These are phyloP conservation scores for Rhizomucor pusillus DNA, from an alignment of 371 early-diverging fungal genomes.

Conservation along the genomic window DNA sequence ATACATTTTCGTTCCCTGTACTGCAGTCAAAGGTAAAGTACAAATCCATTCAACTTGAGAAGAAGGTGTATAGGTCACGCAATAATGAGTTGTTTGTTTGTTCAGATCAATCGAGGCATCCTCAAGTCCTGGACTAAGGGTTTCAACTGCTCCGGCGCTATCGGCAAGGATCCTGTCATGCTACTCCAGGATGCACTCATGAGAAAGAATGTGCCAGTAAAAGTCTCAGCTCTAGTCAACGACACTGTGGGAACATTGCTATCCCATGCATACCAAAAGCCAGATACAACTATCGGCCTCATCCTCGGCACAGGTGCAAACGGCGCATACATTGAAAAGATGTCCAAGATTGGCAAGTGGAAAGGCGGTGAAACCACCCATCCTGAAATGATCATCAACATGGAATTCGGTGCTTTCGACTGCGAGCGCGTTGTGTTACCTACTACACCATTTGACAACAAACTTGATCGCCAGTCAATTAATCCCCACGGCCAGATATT, in stretches of 20 bases:
- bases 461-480: slow-evolving; percentile 78
- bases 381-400: slow-evolving; percentile 88
- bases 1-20: slow-evolving; percentile 95
- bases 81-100: slow-evolving; percentile 7
- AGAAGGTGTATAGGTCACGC: too few species aligned
- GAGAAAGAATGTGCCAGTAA: slow-evolving; percentile 67
- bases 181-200: slow-evolving; percentile 83
- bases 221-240: slow-evolving; percentile 83
- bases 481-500: slow-evolving; percentile 83
- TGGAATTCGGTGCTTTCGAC: slow-evolving; percentile 91
- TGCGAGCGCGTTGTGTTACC: slow-evolving; percentile 77
- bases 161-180: slow-evolving; percentile 86
- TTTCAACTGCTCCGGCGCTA: slow-evolving; percentile 74
- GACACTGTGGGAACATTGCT: slow-evolving; percentile 92
- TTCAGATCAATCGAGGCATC: slow-evolving; percentile 66
- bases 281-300: slow-evolving; percentile 77
- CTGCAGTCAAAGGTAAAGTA: slow-evolving; percentile 61
- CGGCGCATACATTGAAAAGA: slow-evolving; percentile 82
- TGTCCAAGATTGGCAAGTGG: slow-evolving; percentile 76
- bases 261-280: slow-evolving; percentile 78
- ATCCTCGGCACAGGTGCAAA: slow-evolving; percentile 94
- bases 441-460: slow-evolving; percentile 80
- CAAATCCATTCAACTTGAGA: not conserved
- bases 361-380: slow-evolving; percentile 34
- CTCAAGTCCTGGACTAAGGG: slow-evolving; percentile 94